Base-by-base conservation (phyloP, 2,329 filamentous ascomycete genomes). In the Trichoderma atroviride region DNA sequence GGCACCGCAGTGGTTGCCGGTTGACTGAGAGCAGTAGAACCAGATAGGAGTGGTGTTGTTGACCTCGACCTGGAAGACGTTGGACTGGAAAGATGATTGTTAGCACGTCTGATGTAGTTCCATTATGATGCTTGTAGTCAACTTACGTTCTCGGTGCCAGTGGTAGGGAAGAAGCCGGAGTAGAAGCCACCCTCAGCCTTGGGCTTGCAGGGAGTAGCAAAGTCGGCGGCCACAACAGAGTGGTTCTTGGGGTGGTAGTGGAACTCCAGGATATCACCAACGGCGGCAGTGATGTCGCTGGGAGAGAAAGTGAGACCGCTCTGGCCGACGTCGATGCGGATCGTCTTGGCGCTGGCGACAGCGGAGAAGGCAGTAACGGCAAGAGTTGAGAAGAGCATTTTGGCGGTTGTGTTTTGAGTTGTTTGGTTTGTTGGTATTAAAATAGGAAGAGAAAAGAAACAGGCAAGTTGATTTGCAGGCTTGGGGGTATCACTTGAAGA, bases 181-280 rank as follows among this genome's bases (percentile, higher is more conserved):
- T 43, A 72, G 71, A 71, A 71, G 7, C 73, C 73, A 24, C 70
- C 73, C 10, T 64, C 24, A 10, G 69, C 10, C 29, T 70, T 64
- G 19, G 84, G 83, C 33, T 81, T 72, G 75, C 86, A 88, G 1
- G 85, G 84, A 16, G 81, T 78, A 68, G 78, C 78, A 73, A 86
- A 86, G 53, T 82, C 79, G 33, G 83, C 82, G 71, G 83, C 80
- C 19, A 72, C 78, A 52, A 86, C 79, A 33, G 79, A 81, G 79
- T 86, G 85, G 75, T 81, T 83, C 68, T 74, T 74, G 5, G 83
- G 79, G 70, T 79, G 80, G 79, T 83, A 87, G 71, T 83, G 81
- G 77, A 82, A 87, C 76, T 86, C 84, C 64, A 87, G 74, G 3
- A 82, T 72, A 70, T 85, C 83, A 66, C 84, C 85, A 5, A 79